Evolutionary conservation across 306 rosid species (phyloP), one percentile per base, ranked within the genome.

Genomic region (Trichosanthes truncata): DNA sequence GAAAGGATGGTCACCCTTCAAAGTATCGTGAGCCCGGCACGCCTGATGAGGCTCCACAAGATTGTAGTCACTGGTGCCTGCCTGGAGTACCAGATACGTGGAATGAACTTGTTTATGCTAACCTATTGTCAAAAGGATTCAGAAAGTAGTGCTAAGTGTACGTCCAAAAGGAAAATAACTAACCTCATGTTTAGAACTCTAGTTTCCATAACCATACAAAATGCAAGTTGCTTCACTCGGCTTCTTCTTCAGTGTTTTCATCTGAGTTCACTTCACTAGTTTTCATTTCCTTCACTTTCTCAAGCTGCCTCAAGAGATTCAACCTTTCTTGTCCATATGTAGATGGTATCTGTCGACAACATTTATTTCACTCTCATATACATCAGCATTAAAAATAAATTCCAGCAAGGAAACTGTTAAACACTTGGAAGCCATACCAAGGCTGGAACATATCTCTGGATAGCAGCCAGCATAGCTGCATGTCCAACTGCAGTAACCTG

Each of bases 401-500:
- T 60, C 66, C 29, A 9, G 35, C 63, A 40, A 31, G 59, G 60
- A 9, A 55, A 8, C 55, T 18, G 38, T 41, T 63, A 29, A 78
- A 21, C 57, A 31, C 43, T 55, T 67, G 74, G 55, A 83, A 79
- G 78, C 72, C 89, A 74, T 83, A 95, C 97, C 93, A 95, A 87
- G 77, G 97, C 82, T 68, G 99, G 99, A 60, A 91, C 91, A 81
- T 95, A 95, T 95, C 98, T 90, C 88, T 95, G 97, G 86, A 95
- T 95, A 65, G 99, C 99, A 80, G 99, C 97, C 86, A 95, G 84
- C 89, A 95, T 93, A 55, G 99, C 99, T 29, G 99, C 99, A 86
- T 93, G 99, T 53, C 99, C 99, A 78, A 95, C 93, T 15, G 99
- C 99, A 68, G 99, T 95, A 83, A 95, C 94, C 99, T 95, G 90